A percentile compares a stretch with the other conserved stretches of the same genome.
Conservation (phyloP, 139 green algal species). For the Chlorella sorokiniana region DNA sequence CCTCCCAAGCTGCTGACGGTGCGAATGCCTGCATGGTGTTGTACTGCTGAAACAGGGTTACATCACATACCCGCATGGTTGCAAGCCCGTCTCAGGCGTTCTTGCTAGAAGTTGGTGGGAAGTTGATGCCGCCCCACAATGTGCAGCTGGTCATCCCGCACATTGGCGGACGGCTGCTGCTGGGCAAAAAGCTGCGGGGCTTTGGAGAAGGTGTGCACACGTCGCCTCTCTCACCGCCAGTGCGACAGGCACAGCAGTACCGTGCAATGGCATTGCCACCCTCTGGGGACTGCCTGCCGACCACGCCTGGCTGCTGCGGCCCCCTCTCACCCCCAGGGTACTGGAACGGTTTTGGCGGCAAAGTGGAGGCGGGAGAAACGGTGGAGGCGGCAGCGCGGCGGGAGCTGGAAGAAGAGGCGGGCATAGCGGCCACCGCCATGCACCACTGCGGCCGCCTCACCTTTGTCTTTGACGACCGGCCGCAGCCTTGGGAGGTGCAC, state of each 20-base stretch:
- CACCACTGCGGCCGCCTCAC: conserved; percentile 47
- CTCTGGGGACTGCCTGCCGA: no score
- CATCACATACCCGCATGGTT: background rate
- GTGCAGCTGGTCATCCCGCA: conserved; percentile 55
- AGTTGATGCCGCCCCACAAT: background rate
- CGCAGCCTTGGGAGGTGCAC: conserved; percentile 61
- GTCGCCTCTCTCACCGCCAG: background rate
- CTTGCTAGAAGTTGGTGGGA: background rate
- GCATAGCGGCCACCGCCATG: conserved; percentile 36
- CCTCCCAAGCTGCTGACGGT: conserved; percentile 11
- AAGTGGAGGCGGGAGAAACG: conserved; percentile 60
- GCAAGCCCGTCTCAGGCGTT: no score
- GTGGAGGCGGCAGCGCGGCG: conserved; percentile 44
- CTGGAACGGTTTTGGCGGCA: conserved; percentile 60
- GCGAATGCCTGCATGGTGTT: background rate
- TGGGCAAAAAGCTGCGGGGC: conserved; percentile 66
- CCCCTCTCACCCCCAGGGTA: no score
- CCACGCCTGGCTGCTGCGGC: no score
- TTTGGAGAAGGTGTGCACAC: conserved; percentile 45
- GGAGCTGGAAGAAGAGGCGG: conserved; percentile 62
- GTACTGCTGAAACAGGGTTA: background rate
- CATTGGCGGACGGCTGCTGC: conserved; percentile 41
- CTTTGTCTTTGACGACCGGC: conserved; percentile 64
- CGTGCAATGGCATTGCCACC: no score
- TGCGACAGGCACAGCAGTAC: no score